Base-by-base conservation (phyloP, 2,329 filamentous ascomycete species). In the Didymella segeticola region DNA sequence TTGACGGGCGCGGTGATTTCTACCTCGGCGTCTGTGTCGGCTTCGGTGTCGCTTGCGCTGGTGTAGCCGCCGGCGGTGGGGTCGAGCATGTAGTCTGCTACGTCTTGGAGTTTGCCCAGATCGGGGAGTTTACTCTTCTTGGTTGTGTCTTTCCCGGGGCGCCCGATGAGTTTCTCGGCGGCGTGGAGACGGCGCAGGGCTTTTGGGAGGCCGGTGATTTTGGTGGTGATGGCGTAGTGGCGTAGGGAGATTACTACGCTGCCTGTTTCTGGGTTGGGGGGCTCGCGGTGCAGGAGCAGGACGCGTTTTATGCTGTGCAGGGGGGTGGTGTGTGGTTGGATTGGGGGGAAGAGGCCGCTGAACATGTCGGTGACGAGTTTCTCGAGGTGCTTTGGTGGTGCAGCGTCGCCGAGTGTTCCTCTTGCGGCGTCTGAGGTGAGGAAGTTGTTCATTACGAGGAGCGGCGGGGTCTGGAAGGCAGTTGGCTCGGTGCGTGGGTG, bases 401-500 rank as follows among this genome's bases (percentile, higher is more conserved):
- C 86, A 19, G 86, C 84, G 51, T 72, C 71, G 23, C 68, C 70
- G 10, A 74, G 38, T 15, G 50, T 43, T 39, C 70, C 68, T n/a
- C 70, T 57, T 17, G 68, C 63, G 7, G 61, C 49, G 17, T 81
- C 80, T 23, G 89, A 83, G 3, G 87, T 88, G 31, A 85, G 85
- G 75, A 99, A 96, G 75, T 96, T 97, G 79, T 99, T 99, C 95
- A 99, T 98, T 62, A 99, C 95, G 37, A 99, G 84, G 79, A 98
- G 78, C 58, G 95, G 95, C 6, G 95, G 87, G 36, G 87, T 91
- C 52, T 89, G 82, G 68, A 91, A 96, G 73, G 96, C 91, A 72
- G 93, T 69, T 39, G 69, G 93, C 59, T 89, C 91, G 41, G 89
- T 89, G 70, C 87, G 86, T 8, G 93, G 91, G 64, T 91, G 89